Conservation (phyloP, 495 filamentous ascomycete genomes). For the Cryomyces minteri region DNA sequence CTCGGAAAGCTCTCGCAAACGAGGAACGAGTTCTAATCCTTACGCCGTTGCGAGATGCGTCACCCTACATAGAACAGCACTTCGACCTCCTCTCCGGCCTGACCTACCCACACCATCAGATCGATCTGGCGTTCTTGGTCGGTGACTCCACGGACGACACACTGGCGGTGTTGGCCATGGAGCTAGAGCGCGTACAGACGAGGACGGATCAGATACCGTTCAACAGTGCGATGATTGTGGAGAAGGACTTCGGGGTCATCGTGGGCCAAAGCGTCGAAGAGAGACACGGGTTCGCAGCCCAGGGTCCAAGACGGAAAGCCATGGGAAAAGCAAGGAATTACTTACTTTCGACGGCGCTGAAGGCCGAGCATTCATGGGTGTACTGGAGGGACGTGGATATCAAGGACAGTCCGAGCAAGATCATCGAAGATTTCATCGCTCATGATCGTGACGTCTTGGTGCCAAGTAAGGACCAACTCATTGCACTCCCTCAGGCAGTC, state of each 20-base stretch:
- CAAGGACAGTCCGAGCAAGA: conserved; percentile 65
- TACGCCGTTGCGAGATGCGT: conserved; percentile 83
- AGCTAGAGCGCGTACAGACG: conserved; percentile 78
- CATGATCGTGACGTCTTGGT: conserved; percentile 88
- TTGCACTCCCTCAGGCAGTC: not conserved
- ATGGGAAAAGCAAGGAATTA: conserved; percentile 88
- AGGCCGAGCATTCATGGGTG: conserved; percentile 92
- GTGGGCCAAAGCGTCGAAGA: conserved; percentile 59
- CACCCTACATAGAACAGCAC: conserved; percentile 62
- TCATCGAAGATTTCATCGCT: conserved; percentile 87
- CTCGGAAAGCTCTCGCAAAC: conserved; percentile 54
- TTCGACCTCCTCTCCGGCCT: conserved; percentile 85
- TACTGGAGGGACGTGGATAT: conserved; percentile 99
- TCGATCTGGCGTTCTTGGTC: conserved; percentile 89
- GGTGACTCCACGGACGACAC: conserved; percentile 85
- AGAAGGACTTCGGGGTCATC: conserved; percentile 71
- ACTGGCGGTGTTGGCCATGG: conserved; percentile 54
- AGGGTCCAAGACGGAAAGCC: conserved; percentile 76
- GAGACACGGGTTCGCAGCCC: conserved; percentile 70
- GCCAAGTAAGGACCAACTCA: conserved; percentile 49
- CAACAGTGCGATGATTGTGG: conserved; percentile 60
- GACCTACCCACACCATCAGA: conserved; percentile 86
- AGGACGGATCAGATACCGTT: conserved; percentile 62
- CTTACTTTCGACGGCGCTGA: conserved; percentile 65
- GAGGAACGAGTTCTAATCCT: conserved; percentile 86